These are phyloP conservation scores for Cylindrodendrum hubeiense DNA, from an alignment of 2,329 filamentous ascomycete genomes.

Conservation along the genomic window DNA sequence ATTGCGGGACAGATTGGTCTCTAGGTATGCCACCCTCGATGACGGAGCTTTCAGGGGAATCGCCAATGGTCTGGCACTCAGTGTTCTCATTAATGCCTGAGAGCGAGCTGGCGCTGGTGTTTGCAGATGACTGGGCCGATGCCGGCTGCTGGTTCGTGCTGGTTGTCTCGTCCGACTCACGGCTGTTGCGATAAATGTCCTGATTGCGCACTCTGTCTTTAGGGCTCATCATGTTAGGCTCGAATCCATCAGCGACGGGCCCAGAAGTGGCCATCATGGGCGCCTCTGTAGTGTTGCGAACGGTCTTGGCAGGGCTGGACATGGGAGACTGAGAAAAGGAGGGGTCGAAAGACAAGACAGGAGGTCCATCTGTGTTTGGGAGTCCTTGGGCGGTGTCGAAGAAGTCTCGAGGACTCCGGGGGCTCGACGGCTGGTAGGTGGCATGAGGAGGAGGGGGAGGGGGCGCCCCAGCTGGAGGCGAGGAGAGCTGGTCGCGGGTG, in stretches of 20 bases:
- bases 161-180: constrained; percentile 65
- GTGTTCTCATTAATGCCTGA: constrained; percentile 63
- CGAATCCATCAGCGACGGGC: constrained; percentile 44
- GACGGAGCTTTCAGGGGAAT: constrained; percentile 64
- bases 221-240: constrained; percentile 49
- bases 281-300: constrained; percentile 30
- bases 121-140: constrained; percentile 65
- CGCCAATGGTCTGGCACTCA: constrained; percentile 58
- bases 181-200: constrained; percentile 61
- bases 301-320: constrained; percentile 24
- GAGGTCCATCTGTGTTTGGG: constrained; percentile 13
- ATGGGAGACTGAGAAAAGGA: constrained; percentile 23
- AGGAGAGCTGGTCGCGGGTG: constrained; percentile 35
- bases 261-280: constrained; percentile 32
- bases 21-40: constrained; percentile 58
- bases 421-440: constrained; percentile 21
- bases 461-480: constrained; percentile 48
- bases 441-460: constrained; percentile 46
- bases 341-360: constrained; percentile 21
- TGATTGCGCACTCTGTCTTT: constrained; percentile 48
- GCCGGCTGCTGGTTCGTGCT: constrained; percentile 61
- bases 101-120: constrained; percentile 68
- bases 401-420: constrained; percentile 26
- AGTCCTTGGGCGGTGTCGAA: constrained; percentile 18
- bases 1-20: constrained; percentile 63